These are phyloP conservation scores for Ulvella scutata DNA, from an alignment of 139 green algal species.

Conservation along the genomic window DNA sequence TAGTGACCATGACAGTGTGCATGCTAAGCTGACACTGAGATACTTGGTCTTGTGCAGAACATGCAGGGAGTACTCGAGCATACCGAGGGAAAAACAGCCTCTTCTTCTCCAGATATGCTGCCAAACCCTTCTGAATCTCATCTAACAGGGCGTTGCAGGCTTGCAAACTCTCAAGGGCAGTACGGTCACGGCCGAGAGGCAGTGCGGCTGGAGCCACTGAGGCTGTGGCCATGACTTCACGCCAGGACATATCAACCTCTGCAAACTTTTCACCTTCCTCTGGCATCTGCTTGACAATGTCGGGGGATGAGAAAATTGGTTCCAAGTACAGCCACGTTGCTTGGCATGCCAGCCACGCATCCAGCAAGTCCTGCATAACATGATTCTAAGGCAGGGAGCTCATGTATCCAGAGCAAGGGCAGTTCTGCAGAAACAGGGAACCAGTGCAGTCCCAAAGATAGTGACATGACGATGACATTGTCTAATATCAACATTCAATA, in stretches of 20 bases:
- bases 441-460: no score
- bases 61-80: no score
- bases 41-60: no score
- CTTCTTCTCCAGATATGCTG: slow-evolving; percentile 28
- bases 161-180: slow-evolving; percentile 15
- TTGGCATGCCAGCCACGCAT: slow-evolving; percentile 45
- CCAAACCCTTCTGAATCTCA: slow-evolving; percentile 19
- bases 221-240: slow-evolving; percentile 34
- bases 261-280: slow-evolving; percentile 38
- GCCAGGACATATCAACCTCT: slow-evolving; percentile 21
- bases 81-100: slow-evolving; percentile 42
- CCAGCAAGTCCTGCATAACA: slow-evolving; percentile 35
- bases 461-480: no score
- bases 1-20: no score
- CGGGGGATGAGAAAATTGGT: slow-evolving; percentile 44
- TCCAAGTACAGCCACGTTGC: slow-evolving; percentile 53
- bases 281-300: slow-evolving; percentile 58
- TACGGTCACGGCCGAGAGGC: slow-evolving; percentile 19
- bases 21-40: no score
- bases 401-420: no score
- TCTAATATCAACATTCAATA: no score
- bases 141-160: slow-evolving; percentile 15
- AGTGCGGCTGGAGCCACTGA: slow-evolving; percentile 19
- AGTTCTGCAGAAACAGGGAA: no score
- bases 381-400: no score